These are phyloP conservation scores for Suillus subalutaceus DNA, from an alignment of 768 basidiomycete genomes.

Conservation along the genomic window DNA sequence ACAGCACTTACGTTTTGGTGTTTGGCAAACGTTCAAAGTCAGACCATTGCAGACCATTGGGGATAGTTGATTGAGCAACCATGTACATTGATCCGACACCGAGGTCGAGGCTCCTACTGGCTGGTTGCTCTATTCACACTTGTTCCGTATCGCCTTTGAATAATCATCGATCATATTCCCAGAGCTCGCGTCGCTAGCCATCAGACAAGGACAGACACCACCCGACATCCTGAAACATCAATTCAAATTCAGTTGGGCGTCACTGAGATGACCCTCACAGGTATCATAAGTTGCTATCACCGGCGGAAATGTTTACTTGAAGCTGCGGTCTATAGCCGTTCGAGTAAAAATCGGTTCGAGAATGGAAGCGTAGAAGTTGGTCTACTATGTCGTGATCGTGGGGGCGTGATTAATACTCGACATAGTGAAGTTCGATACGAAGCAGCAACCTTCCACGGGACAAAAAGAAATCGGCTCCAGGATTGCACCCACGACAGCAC, in stretches of 20 bases:
- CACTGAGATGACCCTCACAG: not conserved
- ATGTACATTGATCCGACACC: slow-evolving; percentile 5
- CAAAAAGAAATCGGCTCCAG: not conserved
- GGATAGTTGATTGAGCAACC: slow-evolving; percentile 1
- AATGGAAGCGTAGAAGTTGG: not conserved
- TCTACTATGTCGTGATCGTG: not conserved
- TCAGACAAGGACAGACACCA: not conserved
- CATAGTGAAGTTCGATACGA: not conserved
- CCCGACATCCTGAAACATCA: not conserved
- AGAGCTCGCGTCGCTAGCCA: slow-evolving; percentile 1
- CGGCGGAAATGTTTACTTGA: not conserved
- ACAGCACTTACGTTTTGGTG: not conserved
- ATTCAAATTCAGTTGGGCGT: slow-evolving; percentile 1
- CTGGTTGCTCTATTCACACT: not conserved
- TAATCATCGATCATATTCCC: slow-evolving; percentile 6
- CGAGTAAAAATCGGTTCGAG: not conserved
- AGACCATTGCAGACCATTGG: slow-evolving; percentile 3
- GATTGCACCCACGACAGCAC: not conserved
- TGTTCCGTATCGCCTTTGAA: slow-evolving; percentile 1
- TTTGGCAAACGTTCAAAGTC: not conserved
- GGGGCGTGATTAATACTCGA: not conserved
- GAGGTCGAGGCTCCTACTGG: not conserved
- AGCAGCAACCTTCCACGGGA: not conserved
- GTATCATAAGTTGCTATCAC: not conserved
- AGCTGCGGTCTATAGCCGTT: not conserved